These are phyloP conservation scores for Epichloe uncinata DNA, from an alignment of 2,329 filamentous ascomycete genomes.

Conservation along the genomic window DNA sequence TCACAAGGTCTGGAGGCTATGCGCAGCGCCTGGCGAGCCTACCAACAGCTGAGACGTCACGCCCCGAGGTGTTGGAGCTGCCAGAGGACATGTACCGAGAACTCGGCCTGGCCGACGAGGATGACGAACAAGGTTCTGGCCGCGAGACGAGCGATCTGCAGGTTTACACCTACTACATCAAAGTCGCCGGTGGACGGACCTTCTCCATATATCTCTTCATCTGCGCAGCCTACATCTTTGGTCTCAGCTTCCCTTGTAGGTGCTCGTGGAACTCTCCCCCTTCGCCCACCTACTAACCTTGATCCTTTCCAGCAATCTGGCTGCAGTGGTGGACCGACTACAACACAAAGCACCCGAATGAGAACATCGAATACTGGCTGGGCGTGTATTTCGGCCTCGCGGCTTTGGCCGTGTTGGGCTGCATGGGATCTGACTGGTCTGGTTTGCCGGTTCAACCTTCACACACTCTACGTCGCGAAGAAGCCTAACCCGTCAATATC, in stretches of 20 bases:
- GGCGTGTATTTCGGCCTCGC: conserved; percentile 10
- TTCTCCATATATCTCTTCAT: conserved; percentile 9
- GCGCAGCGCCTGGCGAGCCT: conserved; percentile 2
- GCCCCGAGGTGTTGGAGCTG: conserved; percentile 5
- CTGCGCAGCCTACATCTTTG: conserved; percentile 10
- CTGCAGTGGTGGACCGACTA: conserved; percentile 14
- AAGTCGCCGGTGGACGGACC: conserved; percentile 7
- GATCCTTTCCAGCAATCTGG: conserved; percentile 10
- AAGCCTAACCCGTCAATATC: neutral
- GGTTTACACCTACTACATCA: conserved; percentile 11
- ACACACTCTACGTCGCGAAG: neutral
- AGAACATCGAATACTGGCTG: conserved; percentile 11
- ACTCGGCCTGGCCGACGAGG: conserved; percentile 8
- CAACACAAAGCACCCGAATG: conserved; percentile 8
- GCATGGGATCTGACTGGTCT: conserved; percentile 8
- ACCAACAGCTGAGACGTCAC: neutral
- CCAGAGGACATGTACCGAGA: conserved; percentile 9
- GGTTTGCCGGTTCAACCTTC: neutral
- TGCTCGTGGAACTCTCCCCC: neutral
- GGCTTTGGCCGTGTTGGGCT: conserved; percentile 7
- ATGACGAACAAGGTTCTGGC: conserved; percentile 3
- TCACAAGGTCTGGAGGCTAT: conserved; percentile 5
- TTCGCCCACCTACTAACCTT: neutral
- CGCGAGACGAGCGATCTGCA: conserved; percentile 9
- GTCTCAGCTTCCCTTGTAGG: conserved; percentile 11